phyloP scores from a whole-genome alignment of 257 asterid genomes.

The Solanum phureja region DNA sequence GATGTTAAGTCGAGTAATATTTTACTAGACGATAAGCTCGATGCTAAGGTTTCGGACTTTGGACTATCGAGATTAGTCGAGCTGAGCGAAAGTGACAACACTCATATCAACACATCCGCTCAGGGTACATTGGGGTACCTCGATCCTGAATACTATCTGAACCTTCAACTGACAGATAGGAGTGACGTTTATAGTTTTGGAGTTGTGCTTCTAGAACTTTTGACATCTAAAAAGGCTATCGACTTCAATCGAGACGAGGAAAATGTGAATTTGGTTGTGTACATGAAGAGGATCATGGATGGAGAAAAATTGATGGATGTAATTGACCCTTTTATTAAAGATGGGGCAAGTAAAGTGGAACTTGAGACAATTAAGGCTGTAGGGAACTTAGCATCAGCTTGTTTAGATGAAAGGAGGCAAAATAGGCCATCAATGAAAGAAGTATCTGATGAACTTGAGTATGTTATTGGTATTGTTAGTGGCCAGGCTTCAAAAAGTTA shows the following conservation, averaged over 20 bases:
- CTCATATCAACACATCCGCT: slow-evolving; percentile 46
- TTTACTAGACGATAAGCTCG: slow-evolving; percentile 36
- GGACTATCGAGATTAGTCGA: slow-evolving; percentile 47
- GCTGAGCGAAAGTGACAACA: slow-evolving; percentile 31
- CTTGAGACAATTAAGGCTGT: slow-evolving; percentile 54
- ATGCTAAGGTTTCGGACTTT: slow-evolving; percentile 51
- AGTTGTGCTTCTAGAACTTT: slow-evolving; percentile 42
- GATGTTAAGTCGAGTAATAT: slow-evolving; percentile 55
- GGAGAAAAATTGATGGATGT: slow-evolving; percentile 36
- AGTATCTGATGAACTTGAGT: slow-evolving; percentile 59
- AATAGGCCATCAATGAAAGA: slow-evolving; percentile 63
- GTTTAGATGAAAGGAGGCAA: slow-evolving; percentile 49
- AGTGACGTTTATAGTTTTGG: slow-evolving; percentile 73
- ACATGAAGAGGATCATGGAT: slow-evolving; percentile 36
- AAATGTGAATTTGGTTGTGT: slow-evolving; percentile 49
- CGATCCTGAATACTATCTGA: slow-evolving; percentile 50
- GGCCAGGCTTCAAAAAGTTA: slow-evolving; percentile 12
- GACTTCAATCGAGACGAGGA: slow-evolving; percentile 55
- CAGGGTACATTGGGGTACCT: slow-evolving; percentile 59
- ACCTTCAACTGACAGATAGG: slow-evolving; percentile 36
- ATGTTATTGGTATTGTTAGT: slow-evolving; percentile 34
- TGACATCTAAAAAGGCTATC: slow-evolving; percentile 38
- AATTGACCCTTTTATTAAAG: slow-evolving; percentile 32
- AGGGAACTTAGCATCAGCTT: slow-evolving; percentile 43
- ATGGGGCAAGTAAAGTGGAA: slow-evolving; percentile 36